Conservation (phyloP, 1,284 basidiomycete genomes). For the Mycena sp. region DNA sequence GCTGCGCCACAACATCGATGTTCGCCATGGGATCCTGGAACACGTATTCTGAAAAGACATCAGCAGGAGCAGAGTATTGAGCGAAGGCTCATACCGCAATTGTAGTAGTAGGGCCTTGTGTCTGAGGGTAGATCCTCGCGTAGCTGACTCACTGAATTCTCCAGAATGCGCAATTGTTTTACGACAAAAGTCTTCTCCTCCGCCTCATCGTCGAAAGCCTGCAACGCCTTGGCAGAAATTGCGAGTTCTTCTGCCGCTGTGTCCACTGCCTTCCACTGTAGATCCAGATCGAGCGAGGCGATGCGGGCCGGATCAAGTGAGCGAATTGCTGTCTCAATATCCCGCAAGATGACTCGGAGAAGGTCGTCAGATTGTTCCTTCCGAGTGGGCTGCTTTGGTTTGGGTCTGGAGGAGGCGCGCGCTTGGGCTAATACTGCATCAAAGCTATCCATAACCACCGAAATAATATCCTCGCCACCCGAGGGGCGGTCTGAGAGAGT, state of each 20-base stretch:
- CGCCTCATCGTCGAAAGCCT: not conserved
- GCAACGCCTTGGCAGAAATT: not conserved
- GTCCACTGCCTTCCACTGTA: not conserved
- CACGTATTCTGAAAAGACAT: slow-evolving; percentile 2
- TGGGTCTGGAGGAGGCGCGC: not conserved
- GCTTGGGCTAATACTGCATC: not conserved
- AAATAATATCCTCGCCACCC: not conserved
- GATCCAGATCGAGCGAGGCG: not conserved
- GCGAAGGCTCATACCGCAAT: not conserved
- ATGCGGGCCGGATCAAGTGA: not conserved
- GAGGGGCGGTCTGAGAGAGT: not conserved
- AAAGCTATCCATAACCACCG: not conserved
- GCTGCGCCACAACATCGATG: slow-evolving; percentile 1
- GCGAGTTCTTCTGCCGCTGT: slow-evolving; percentile 1
- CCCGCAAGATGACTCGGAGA: not conserved
- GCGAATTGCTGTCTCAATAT: not conserved
- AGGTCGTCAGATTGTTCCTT: not conserved
- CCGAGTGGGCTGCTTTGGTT: not conserved
- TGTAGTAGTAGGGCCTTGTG: slow-evolving; percentile 1
- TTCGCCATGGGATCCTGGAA: slow-evolving; percentile 1
- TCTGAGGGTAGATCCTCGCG: slow-evolving; percentile 8
- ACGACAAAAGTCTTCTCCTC: slow-evolving; percentile 1
- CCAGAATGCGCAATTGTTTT: not conserved
- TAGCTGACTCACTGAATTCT: not conserved
- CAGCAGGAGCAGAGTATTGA: not conserved